These are phyloP conservation scores for Eucalyptus regnans DNA, from an alignment of 345 rosid genomes.

Conservation along the genomic window DNA sequence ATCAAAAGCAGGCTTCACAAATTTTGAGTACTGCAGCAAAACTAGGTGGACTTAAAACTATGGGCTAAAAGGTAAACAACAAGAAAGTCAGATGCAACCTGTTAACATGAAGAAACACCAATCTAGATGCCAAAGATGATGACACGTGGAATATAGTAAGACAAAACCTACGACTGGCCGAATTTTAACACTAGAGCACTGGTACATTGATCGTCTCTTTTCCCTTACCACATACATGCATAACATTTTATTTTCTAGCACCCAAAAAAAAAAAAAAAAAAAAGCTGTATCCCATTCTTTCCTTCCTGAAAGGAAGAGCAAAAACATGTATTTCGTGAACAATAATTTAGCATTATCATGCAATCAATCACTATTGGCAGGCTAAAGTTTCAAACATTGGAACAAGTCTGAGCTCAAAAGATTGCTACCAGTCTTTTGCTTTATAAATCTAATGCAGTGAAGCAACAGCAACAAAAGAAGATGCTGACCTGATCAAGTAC, in stretches of 20 bases:
- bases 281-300: not conserved
- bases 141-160: not conserved
- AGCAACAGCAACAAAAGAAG: not conserved
- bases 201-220: not conserved
- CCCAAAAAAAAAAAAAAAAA: not conserved
- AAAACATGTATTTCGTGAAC: not conserved
- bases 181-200: not conserved
- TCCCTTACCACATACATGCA: not conserved
- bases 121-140: not conserved
- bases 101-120: not conserved
- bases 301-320: not conserved
- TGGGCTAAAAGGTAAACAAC: not conserved
- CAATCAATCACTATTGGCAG: not conserved
- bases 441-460: not conserved
- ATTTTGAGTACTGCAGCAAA: conserved; percentile 89
- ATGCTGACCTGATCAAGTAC: conserved; percentile 88
- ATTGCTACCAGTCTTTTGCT: not conserved
- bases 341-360: not conserved
- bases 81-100: not conserved
- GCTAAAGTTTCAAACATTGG: not conserved
- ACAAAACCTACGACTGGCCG: not conserved
- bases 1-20: conserved; percentile 98
- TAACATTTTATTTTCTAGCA: not conserved
- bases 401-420: not conserved
- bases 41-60: not conserved